These are phyloP conservation scores for Aegilops umbellulata DNA, from an alignment of 176 grass and related monocot species.

Conservation along the genomic window DNA sequence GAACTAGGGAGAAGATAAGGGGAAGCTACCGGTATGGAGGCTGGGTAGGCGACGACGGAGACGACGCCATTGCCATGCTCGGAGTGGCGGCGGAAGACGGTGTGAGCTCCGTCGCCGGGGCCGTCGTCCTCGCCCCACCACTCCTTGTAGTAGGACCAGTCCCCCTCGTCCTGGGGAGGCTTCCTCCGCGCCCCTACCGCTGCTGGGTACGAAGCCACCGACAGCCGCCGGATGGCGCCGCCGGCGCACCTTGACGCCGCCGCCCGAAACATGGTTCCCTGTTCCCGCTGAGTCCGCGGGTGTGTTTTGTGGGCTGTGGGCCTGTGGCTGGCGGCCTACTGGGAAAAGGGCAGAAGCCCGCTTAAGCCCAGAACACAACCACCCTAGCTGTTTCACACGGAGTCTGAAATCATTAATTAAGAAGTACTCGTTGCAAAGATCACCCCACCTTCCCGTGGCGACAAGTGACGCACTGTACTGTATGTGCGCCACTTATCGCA, in stretches of 20 bases:
- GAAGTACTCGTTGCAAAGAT: too few relatives aligned
- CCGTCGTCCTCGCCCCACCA: slow-evolving; percentile 77
- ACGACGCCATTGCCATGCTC: slow-evolving; percentile 76
- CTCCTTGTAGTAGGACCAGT: slow-evolving; percentile 68
- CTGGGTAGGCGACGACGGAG: slow-evolving; percentile 76
- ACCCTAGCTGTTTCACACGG: too few relatives aligned
- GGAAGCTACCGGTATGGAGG: slow-evolving; percentile 54
- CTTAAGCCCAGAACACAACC: neutral
- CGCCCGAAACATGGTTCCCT: slow-evolving; percentile 34
- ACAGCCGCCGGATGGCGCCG: slow-evolving; percentile 41
- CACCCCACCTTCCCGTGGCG: too few relatives aligned
- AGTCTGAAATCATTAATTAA: too few relatives aligned
- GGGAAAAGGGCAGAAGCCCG: neutral
- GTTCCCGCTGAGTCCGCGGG: neutral
- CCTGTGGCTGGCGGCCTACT: neutral
- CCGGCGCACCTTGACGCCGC: slow-evolving; percentile 19
- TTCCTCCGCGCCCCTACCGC: neutral
- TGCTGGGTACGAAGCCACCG: slow-evolving; percentile 2
- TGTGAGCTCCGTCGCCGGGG: slow-evolving; percentile 45
- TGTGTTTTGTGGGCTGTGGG: neutral
- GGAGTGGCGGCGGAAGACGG: slow-evolving; percentile 60
- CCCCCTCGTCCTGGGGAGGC: slow-evolving; percentile 53
- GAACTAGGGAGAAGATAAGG: neutral
- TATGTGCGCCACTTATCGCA: too few relatives aligned
- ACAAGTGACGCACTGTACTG: too few relatives aligned